A percentile compares a stretch with the other conserved stretches of the same genome.
Evolutionary conservation across 2,329 filamentous ascomycete species (phyloP).

Genomic region (Aspergillus niger): DNA sequence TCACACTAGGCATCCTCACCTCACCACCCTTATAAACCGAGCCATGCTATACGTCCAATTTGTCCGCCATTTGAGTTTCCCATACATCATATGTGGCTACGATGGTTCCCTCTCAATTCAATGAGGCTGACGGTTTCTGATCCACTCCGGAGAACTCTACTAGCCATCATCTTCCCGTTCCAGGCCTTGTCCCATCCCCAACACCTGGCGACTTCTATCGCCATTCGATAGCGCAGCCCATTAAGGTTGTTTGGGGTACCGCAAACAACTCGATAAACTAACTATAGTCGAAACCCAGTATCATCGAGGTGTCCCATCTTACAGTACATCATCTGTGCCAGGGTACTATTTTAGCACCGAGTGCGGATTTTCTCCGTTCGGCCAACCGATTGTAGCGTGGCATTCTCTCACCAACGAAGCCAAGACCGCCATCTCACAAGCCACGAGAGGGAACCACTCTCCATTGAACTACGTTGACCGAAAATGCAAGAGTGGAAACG

Average conservation of each 20-base stretch:
- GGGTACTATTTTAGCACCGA: background rate
- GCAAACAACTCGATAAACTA: background rate
- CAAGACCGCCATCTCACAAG: background rate
- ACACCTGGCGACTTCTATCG: background rate
- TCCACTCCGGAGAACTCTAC: background rate
- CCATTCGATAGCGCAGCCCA: background rate
- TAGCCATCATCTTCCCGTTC: background rate
- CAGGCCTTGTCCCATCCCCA: background rate
- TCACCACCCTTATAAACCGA: background rate
- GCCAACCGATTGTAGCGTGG: background rate
- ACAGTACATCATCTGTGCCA: background rate
- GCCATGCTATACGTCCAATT: background rate
- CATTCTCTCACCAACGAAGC: background rate
- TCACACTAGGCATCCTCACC: background rate
- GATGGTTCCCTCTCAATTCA: background rate
- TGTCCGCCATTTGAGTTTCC: background rate
- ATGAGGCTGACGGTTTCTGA: constrained; percentile 3
- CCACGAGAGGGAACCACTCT: background rate
- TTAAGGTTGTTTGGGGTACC: background rate
- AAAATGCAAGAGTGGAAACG: background rate
- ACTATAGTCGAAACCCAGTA: background rate
- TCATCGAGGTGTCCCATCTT: background rate
- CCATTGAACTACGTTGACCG: background rate
- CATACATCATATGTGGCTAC: constrained; percentile 3
- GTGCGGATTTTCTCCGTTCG: background rate